Base-by-base conservation (phyloP, 2,329 filamentous ascomycete genomes). In the Ophiocordyceps camponoti-rufipedis region DNA sequence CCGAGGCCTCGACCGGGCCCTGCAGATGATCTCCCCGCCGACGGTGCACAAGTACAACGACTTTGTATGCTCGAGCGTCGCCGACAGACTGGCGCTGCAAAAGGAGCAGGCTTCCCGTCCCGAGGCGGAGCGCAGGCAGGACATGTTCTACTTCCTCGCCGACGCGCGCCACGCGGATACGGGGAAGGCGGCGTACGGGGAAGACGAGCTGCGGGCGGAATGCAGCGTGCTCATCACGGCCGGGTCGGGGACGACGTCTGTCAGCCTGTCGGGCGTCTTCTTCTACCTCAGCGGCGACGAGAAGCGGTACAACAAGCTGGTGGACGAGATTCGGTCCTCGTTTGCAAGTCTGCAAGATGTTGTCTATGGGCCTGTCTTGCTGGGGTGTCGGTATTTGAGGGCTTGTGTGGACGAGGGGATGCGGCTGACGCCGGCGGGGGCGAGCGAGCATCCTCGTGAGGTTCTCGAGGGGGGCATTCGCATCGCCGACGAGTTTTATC, bases 81-180 rank as follows among this genome's bases (percentile, higher is more conserved):
- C 40, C 5, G 14, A 44, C 5, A 18, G 46, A 9, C 9, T 45
- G 28, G 46, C 29, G 13, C 29, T 48, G n/a, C 28, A 45, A 7
- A 43, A 48, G 14, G 16, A 31, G 11, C 16, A 43, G 43, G 32
- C 29, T 6, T 18, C 28, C 5, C 43, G 33, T n/a, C 46, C 46
- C 32, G 44, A 48, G 33, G 6, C 13, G 10, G 46, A 48, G 19
- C 33, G 31, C 18, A 40, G 44, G 4, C 46, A 45, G 18, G 46
- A 48, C 29, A 33, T 45, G 14, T 43, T 48, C 14, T 43, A 45
- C 28, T 47, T 42, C 18, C 28, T 47, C 3, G 35, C 28, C 43
- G 33, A 47, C 16, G 42, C 46, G 2, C 13, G 38, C 5, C 28
- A 47, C 14, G 43, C 46, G 16, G 40, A 45, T 14, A 47, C 46